Conservation (phyloP, 2,329 filamentous ascomycete species). For the Bipolaris victoriae region DNA sequence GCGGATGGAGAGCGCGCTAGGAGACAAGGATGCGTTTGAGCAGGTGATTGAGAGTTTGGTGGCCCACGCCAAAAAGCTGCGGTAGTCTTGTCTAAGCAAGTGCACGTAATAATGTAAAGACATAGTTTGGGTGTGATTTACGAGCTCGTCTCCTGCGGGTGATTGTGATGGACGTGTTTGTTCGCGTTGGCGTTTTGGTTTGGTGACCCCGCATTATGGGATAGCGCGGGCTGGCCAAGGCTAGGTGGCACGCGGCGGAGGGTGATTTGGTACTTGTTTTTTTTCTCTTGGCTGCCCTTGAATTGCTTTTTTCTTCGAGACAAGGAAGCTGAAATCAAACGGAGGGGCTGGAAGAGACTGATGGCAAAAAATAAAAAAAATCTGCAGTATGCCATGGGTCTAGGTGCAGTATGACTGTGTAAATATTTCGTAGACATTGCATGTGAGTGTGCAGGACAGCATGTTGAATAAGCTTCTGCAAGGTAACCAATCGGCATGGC, state of each 20-base stretch:
- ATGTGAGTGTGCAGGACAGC: no score
- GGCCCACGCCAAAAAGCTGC: slow-evolving; percentile 83
- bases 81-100: slow-evolving; percentile 53
- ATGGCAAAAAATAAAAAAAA: background rate
- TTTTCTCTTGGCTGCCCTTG: background rate
- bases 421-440: no score
- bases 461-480: no score
- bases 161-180: background rate
- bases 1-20: slow-evolving; percentile 81
- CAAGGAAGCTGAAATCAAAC: background rate
- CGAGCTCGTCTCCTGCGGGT: background rate
- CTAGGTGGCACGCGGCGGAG: background rate
- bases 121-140: background rate
- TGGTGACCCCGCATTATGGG: background rate
- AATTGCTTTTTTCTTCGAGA: background rate
- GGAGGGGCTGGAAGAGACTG: background rate
- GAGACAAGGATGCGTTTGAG: slow-evolving; percentile 92
- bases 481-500: background rate
- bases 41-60: slow-evolving; percentile 97
- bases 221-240: background rate
- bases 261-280: background rate
- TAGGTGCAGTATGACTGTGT: background rate
- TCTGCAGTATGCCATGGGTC: background rate
- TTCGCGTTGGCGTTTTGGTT: background rate
- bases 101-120: background rate